A percentile compares a stretch with the other conserved stretches of the same genome.
Evolutionary conservation across 345 rosid genomes (phyloP).

Genomic region (Iberis pinnata): DNA sequence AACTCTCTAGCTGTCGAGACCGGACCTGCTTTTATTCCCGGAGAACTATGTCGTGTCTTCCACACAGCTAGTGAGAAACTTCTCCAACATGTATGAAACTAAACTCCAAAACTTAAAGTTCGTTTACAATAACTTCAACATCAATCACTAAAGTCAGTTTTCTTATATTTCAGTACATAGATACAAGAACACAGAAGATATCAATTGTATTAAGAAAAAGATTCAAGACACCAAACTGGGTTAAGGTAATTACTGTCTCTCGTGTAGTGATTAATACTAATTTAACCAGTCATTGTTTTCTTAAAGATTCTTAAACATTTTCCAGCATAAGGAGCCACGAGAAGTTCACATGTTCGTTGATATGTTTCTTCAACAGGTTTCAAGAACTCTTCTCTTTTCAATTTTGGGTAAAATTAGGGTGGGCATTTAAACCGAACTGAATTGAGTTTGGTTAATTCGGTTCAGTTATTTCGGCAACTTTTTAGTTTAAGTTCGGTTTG

Average conservation of each 20-base stretch:
- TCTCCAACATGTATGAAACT: constrained; percentile 69
- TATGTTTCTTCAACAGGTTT: constrained; percentile 88
- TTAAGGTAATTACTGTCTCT: constrained; percentile 53
- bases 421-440: too few species aligned
- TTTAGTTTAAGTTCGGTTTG: too few species aligned
- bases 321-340: constrained; percentile 98
- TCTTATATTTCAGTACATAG: constrained; percentile 51
- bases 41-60: constrained; percentile 74
- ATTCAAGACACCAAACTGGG: constrained; percentile 93
- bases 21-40: constrained; percentile 84
- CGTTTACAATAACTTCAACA: background rate
- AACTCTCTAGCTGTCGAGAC: constrained; percentile 50
- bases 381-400: constrained; percentile 16
- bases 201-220: constrained; percentile 85
- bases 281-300: constrained; percentile 17
- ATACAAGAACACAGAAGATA: constrained; percentile 71
- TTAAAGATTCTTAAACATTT: constrained; percentile 28
- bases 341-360: constrained; percentile 98
- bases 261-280: constrained; percentile 9
- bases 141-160: constrained; percentile 17
- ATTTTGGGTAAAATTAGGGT: too few species aligned
- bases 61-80: constrained; percentile 76
- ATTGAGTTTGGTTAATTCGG: too few species aligned
- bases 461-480: too few species aligned
- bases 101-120: constrained; percentile 11